Percentiles rank a stretch among this genome's conserved stretches.
phyloP scores from a whole-genome alignment of 176 grass and related monocot species.

The Themeda triandra region DNA sequence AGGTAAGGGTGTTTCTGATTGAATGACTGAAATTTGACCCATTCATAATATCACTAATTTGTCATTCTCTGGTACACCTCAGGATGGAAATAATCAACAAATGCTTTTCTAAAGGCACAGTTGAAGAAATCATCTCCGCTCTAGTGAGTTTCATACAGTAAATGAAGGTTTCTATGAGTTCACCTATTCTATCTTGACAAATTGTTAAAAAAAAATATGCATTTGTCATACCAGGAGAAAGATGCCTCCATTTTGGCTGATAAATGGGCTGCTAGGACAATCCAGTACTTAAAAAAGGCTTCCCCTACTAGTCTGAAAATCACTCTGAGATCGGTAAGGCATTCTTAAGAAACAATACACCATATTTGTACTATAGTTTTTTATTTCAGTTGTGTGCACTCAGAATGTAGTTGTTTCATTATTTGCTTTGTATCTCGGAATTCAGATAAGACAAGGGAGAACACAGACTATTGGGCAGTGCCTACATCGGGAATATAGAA shows the following conservation, averaged over 20 bases:
- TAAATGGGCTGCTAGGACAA: constrained; percentile 55
- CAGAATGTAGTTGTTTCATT: background rate
- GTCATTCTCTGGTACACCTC: background rate
- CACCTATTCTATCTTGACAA: background rate
- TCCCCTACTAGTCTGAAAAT: constrained; percentile 64
- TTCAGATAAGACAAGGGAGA: constrained; percentile 89
- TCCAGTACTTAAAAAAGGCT: constrained; percentile 64
- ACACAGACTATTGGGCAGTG: constrained; percentile 64
- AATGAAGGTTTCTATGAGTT: constrained; percentile 4
- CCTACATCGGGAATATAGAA: constrained; percentile 78
- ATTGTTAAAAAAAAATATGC: background rate
- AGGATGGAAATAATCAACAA: constrained; percentile 80
- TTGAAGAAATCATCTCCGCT: constrained; percentile 85
- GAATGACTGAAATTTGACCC: background rate
- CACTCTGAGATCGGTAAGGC: constrained; percentile 41
- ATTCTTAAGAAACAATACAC: background rate
- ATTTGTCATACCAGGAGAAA: constrained; percentile 53
- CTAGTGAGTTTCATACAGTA: constrained; percentile 58
- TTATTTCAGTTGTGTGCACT: background rate
- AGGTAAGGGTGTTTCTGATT: constrained; percentile 28
- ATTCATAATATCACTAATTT: background rate
- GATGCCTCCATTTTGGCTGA: background rate
- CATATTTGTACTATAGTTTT: background rate
- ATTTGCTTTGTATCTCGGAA: background rate
- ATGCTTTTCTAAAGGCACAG: constrained; percentile 81